A percentile compares a stretch with the other conserved stretches of the same genome.
Conservation (phyloP, 139 green algal species). For the Closterium sp. region DNA sequence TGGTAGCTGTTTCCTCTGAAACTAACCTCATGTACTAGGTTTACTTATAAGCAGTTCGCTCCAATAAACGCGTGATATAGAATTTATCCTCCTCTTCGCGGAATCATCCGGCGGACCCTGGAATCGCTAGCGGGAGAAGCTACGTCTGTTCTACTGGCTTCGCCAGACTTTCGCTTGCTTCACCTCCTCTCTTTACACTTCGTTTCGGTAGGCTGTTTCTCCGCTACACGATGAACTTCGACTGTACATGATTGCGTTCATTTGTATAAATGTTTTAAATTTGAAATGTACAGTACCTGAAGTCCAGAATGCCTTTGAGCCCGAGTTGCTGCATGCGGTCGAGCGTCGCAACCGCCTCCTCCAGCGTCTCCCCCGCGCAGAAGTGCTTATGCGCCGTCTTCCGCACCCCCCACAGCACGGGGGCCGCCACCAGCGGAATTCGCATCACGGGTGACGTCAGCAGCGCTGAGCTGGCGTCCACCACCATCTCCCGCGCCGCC, state of each 20-base stretch:
- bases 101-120: neutral
- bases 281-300: neutral
- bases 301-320: constrained; percentile 39
- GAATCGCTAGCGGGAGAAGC: neutral
- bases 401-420: constrained; percentile 12
- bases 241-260: too few species aligned
- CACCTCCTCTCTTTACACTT: neutral
- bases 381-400: constrained; percentile 39
- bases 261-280: too few species aligned
- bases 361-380: constrained; percentile 46
- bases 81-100: too few species aligned
- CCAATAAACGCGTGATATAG: too few species aligned
- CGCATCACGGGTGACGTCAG: constrained; percentile 5
- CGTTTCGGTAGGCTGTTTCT: too few species aligned
- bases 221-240: too few species aligned
- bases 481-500: constrained; percentile 10
- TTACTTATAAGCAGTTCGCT: too few species aligned
- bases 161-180: neutral
- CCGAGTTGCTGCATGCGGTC: constrained; percentile 33
- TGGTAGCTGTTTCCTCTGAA: too few species aligned
- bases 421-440: neutral
- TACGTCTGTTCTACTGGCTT: neutral
- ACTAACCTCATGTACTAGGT: too few species aligned
- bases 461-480: constrained; percentile 12
- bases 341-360: constrained; percentile 34